These are phyloP conservation scores for Cladorrhinum sp. DNA, from an alignment of 2,329 filamentous ascomycete species.

Conservation along the genomic window DNA sequence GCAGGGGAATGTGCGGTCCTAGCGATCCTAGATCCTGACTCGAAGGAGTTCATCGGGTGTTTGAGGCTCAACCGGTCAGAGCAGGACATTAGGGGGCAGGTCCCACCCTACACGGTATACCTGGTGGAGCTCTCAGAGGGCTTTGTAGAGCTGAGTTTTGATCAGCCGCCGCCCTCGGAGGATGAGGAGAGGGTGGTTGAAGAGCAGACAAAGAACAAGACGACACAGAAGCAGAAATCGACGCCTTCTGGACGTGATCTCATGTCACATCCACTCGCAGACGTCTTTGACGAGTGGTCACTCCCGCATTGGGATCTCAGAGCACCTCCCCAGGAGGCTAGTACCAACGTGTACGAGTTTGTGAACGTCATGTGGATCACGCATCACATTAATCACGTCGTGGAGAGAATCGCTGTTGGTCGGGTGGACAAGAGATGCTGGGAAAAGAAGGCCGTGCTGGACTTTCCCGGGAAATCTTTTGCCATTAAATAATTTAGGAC, in stretches of 20 bases:
- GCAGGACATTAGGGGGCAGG: background rate
- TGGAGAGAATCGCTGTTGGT: constrained; percentile 3
- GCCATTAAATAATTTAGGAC: no score
- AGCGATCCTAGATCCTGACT: background rate
- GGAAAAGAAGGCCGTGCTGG: background rate
- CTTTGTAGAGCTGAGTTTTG: background rate
- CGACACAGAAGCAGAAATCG: no score
- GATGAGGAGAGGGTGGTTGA: no score
- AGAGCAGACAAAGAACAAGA: no score
- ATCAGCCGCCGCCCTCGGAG: background rate
- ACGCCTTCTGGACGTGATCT: background rate
- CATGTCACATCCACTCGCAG: constrained; percentile 9
- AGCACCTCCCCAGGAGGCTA: background rate
- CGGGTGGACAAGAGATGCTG: background rate
- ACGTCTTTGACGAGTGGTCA: constrained; percentile 18
- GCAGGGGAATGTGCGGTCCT: constrained; percentile 8
- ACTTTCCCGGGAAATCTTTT: no score
- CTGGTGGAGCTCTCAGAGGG: constrained; percentile 15
- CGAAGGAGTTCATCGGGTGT: background rate
- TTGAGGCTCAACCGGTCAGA: constrained; percentile 8
- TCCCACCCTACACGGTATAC: background rate
- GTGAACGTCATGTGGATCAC: constrained; percentile 18
- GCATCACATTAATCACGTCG: constrained; percentile 2
- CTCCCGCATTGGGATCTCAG: constrained; percentile 9
- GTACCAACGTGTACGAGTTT: constrained; percentile 11